Evolutionary conservation across 176 grass and related monocot genomes (phyloP).

Genomic region (Pharus latifolius): DNA sequence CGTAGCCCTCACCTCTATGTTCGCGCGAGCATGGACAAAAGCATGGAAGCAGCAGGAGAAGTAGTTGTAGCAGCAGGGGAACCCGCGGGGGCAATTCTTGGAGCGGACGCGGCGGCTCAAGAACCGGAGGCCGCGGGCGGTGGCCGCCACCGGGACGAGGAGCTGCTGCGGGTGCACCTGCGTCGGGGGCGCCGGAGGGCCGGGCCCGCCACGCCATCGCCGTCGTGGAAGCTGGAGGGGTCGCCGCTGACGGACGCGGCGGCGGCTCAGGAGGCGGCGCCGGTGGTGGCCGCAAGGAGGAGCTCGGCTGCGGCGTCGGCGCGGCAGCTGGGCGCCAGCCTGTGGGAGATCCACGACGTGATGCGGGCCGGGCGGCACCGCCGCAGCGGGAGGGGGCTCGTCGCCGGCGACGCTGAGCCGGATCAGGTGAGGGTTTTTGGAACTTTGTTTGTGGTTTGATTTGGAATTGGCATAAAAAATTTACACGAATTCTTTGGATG

Average conservation of each 20-base stretch:
- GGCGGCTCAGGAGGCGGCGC: neutral
- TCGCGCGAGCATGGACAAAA: no score
- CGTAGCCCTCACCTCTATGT: no score
- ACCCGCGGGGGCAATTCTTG: no score
- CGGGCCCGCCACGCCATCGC: slow-evolving; percentile 41
- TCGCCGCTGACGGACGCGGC: neutral
- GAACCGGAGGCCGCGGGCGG: neutral
- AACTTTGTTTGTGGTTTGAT: neutral
- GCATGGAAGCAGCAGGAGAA: no score
- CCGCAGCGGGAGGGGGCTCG: slow-evolving; percentile 2
- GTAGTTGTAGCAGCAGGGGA: no score
- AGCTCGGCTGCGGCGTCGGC: slow-evolving; percentile 49
- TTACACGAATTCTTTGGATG: neutral
- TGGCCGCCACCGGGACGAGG: neutral
- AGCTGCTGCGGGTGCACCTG: slow-evolving; percentile 28
- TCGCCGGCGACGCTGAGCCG: neutral
- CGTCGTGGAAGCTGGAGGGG: slow-evolving; percentile 65
- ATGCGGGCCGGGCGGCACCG: neutral
- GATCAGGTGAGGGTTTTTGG: slow-evolving; percentile 39
- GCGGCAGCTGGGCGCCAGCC: slow-evolving; percentile 71
- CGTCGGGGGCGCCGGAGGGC: slow-evolving; percentile 26
- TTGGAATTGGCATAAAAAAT: neutral
- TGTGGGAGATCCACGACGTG: slow-evolving; percentile 84
- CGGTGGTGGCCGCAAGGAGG: slow-evolving; percentile 20
- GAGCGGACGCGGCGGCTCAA: neutral